Conservation (phyloP, 177 flowering plant species). For the Telopea speciosissima region DNA sequence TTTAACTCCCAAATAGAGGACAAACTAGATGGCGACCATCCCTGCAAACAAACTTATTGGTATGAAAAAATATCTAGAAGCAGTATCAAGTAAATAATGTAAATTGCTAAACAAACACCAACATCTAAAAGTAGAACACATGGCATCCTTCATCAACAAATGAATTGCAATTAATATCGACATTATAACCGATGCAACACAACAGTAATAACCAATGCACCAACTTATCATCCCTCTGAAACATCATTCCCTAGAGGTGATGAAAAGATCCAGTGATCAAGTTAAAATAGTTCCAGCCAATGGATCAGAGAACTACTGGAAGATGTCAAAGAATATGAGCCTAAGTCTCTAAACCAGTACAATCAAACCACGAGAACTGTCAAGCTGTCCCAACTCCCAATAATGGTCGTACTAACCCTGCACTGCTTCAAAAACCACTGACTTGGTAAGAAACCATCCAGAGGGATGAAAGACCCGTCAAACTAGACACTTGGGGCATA, state of each 20-base stretch:
- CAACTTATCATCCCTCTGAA: background rate
- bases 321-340: background rate
- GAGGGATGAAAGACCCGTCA: no score
- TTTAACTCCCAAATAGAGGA: conserved; percentile 25
- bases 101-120: background rate
- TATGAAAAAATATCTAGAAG: background rate
- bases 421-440: no score
- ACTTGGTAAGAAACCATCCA: no score
- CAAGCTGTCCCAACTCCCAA: no score
- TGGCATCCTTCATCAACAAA: background rate
- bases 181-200: background rate
- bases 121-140: background rate
- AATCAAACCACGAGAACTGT: no score
- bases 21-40: conserved; percentile 29
- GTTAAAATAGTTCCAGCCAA: background rate
- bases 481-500: no score
- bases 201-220: background rate
- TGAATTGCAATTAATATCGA: background rate
- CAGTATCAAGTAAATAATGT: background rate
- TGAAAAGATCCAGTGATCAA: background rate
- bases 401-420: no score
- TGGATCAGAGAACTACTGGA: background rate
- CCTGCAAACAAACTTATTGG: conserved; percentile 36
- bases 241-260: background rate
- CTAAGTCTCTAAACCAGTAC: background rate